A percentile compares a stretch with the other conserved stretches of the same genome.
Evolutionary conservation across 163 green algal species (phyloP).

Genomic region (Smithsoniella earleae): DNA sequence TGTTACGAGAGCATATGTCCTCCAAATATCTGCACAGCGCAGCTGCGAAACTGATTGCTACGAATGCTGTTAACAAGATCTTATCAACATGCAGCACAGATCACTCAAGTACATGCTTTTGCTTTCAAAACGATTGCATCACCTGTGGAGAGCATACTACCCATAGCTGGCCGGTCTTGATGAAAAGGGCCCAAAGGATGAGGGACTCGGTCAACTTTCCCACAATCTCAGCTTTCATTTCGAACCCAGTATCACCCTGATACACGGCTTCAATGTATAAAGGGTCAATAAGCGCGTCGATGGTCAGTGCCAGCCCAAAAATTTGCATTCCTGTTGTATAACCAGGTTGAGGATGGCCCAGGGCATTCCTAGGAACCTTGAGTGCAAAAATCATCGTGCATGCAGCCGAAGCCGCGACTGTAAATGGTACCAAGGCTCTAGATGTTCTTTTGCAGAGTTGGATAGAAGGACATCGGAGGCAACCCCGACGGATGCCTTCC

Average conservation of each 20-base stretch:
- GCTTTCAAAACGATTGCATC: background rate
- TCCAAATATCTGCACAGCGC: background rate
- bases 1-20: no score
- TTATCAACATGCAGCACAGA: background rate
- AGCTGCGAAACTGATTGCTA: background rate
- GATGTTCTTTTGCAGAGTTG: background rate
- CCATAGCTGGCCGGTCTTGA: background rate
- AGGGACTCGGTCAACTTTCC: background rate
- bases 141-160: background rate
- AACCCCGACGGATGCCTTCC: constrained; percentile 2
- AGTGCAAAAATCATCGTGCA: background rate
- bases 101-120: background rate
- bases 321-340: background rate
- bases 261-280: constrained; percentile 22
- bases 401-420: background rate
- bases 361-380: background rate
- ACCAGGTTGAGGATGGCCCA: background rate
- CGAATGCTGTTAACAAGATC: background rate
- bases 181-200: background rate
- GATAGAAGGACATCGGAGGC: background rate
- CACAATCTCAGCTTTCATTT: constrained; percentile 4
- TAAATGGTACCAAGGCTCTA: constrained; percentile 13
- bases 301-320: background rate
- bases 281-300: constrained; percentile 10
- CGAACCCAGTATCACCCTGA: constrained; percentile 3